Evolutionary conservation across 2,329 filamentous ascomycete genomes (phyloP).

Genomic region (Alternaria sp.): DNA sequence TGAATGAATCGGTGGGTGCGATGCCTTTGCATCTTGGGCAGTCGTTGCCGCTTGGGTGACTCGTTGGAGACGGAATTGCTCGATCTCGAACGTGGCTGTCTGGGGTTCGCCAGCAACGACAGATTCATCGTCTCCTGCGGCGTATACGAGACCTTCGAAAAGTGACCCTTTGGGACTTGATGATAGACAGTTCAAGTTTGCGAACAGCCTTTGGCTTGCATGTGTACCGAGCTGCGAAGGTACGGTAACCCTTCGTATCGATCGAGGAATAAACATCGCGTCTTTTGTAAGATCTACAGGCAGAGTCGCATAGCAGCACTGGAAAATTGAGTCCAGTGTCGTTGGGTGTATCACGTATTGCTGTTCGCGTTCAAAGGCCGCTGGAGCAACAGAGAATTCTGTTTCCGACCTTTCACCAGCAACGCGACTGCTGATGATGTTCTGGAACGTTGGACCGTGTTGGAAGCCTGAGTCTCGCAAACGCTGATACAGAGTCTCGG

Average conservation of each 20-base stretch:
- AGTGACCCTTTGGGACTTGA: neutral
- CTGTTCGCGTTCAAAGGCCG: neutral
- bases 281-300: slow-evolving; percentile 6
- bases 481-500: slow-evolving; percentile 41
- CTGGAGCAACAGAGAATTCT: neutral
- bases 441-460: slow-evolving; percentile 26
- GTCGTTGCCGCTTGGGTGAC: neutral
- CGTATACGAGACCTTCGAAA: neutral
- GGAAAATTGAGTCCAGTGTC: slow-evolving; percentile 19
- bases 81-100: neutral
- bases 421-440: slow-evolving; percentile 4
- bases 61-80: neutral
- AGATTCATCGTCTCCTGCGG: neutral
- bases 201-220: neutral
- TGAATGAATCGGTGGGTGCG: neutral
- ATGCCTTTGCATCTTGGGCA: slow-evolving; percentile 1
- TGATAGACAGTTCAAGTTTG: neutral
- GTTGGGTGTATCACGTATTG: slow-evolving; percentile 19
- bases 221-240: neutral
- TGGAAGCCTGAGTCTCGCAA: slow-evolving; percentile 48
- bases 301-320: slow-evolving; percentile 10
- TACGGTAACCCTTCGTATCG: slow-evolving; percentile 10
- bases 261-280: slow-evolving; percentile 19
- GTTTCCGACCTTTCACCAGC: slow-evolving; percentile 1
- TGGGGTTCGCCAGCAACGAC: neutral